Evolutionary conservation across 768 basidiomycete genomes (phyloP).

Genomic region (Rickenella mellea): DNA sequence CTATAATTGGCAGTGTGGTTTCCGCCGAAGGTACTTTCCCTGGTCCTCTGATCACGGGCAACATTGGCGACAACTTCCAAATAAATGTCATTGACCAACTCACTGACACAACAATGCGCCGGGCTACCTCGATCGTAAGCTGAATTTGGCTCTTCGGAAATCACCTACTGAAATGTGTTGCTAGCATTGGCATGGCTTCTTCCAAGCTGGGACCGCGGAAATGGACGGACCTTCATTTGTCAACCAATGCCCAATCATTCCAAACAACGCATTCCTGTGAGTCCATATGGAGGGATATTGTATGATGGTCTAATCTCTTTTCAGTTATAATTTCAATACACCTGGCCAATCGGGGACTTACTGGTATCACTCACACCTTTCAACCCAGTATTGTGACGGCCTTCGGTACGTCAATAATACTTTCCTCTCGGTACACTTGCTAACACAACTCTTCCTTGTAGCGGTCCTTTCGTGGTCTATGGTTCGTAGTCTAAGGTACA

Average conservation of each 20-base stretch:
- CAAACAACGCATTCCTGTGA: conserved; percentile 29
- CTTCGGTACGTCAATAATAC: conserved; percentile 3
- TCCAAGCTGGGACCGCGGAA: conserved; percentile 22
- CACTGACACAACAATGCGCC: conserved; percentile 12
- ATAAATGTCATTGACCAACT: conserved; percentile 3
- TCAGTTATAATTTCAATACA: conserved; percentile 26
- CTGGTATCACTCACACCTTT: conserved; percentile 29
- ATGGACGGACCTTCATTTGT: conserved; percentile 31
- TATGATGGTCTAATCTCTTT: neutral
- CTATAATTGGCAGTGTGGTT: conserved; percentile 29
- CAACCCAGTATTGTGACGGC: conserved; percentile 7
- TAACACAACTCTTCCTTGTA: neutral
- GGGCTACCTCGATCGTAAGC: conserved; percentile 12
- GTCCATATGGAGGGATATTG: neutral
- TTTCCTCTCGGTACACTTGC: neutral
- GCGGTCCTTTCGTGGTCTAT: conserved; percentile 34
- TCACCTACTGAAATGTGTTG: neutral
- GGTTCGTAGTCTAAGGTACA: conserved; percentile 7
- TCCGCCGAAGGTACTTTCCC: conserved; percentile 39
- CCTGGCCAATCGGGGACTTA: conserved; percentile 33
- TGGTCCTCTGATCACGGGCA: conserved; percentile 35
- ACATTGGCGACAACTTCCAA: conserved; percentile 20
- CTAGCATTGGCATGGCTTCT: conserved; percentile 23
- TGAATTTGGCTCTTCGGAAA: neutral
- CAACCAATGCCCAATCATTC: conserved; percentile 36